Base-by-base conservation (phyloP, 495 filamentous ascomycete genomes). In the Aspergillus leporis region DNA sequence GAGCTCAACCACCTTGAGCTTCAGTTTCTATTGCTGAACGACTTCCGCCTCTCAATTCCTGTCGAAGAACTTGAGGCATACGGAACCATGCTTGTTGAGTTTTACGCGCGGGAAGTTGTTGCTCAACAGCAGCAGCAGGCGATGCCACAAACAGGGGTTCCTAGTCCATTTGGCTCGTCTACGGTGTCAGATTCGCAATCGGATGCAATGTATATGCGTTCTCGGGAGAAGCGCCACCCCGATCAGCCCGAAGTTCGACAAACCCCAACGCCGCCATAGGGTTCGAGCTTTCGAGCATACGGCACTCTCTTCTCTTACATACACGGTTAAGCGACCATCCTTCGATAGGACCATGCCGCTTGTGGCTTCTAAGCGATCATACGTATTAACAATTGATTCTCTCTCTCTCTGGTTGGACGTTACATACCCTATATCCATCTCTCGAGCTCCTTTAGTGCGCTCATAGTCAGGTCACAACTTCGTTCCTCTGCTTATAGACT, bases 41-140 rank as follows among this genome's bases (percentile, higher is more conserved):
- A 98, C 69, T 99, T 99, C 73, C 89, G 95, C 34, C 87, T 99
- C 14, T 90, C 93, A 4, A 89, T 98, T 3, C 88, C 95, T 0
- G 90, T 98, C 9, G 93, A 97, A 70, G 95, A 98, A 64, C 81
- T 99, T 19, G 95, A 99, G 71, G 90, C 92, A 3, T 99, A 99
- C 61, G 94, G 93, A 8, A 99, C 94, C 3, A 97, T 97, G 95
- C 83, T 99, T 3, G 94, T 99, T 10, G 93, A 98, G 70, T 99
- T 98, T 70, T 99, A 98, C 64, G 93, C 92, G 0, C 82, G 95
- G 23, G 95, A 98, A 71, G 88, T 97, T 19, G 81, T 97, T 6
- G 80, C 88, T 8, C 90, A 90, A 64, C 83, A 70, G n/a, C 66
- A 70, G n/a, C 60, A 53, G 5, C 54, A 56, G 28, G 14, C 21